Percentiles rank a stretch among this genome's conserved stretches.
Conservation (phyloP, 139 green algal species). For the Picochlorum sp. region DNA sequence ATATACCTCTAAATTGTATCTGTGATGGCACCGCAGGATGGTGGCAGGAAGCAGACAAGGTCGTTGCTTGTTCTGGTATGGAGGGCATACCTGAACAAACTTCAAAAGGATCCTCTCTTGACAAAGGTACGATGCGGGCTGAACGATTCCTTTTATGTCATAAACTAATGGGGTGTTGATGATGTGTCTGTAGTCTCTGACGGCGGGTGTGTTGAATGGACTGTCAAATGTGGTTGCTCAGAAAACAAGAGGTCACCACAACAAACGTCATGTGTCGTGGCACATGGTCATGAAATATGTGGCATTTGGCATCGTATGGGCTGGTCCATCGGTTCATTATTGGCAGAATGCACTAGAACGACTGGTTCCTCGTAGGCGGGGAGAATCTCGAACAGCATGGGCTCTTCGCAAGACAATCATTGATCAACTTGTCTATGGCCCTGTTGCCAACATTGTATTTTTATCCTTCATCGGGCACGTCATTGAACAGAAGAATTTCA, state of each 20-base stretch:
- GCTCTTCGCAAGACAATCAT: constrained; percentile 3
- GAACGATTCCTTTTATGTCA: not conserved
- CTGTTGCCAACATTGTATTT: constrained; percentile 22
- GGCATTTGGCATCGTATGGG: constrained; percentile 17
- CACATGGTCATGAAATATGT: constrained; percentile 13
- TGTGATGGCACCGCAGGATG: too few species aligned
- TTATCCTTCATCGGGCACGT: constrained; percentile 8
- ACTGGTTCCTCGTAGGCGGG: constrained; percentile 13
- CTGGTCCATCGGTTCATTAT: constrained; percentile 16
- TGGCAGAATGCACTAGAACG: constrained; percentile 25
- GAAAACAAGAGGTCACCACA: not conserved
- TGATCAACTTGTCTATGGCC: constrained; percentile 26
- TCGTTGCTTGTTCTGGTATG: too few species aligned
- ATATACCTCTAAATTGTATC: too few species aligned
- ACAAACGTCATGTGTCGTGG: constrained; percentile 9
- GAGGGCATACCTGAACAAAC: not conserved
- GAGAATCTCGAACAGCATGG: constrained; percentile 4
- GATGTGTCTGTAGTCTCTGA: not conserved
- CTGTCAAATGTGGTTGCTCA: constrained; percentile 23
- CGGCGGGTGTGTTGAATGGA: constrained; percentile 7
- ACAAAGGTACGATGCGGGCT: not conserved
- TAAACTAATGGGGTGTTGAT: not conserved
- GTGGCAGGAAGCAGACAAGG: too few species aligned
- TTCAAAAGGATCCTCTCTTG: not conserved
- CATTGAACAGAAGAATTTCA: constrained; percentile 9